These are phyloP conservation scores for Rheum nobile DNA, from an alignment of 148 eudicot genomes.

Conservation along the genomic window DNA sequence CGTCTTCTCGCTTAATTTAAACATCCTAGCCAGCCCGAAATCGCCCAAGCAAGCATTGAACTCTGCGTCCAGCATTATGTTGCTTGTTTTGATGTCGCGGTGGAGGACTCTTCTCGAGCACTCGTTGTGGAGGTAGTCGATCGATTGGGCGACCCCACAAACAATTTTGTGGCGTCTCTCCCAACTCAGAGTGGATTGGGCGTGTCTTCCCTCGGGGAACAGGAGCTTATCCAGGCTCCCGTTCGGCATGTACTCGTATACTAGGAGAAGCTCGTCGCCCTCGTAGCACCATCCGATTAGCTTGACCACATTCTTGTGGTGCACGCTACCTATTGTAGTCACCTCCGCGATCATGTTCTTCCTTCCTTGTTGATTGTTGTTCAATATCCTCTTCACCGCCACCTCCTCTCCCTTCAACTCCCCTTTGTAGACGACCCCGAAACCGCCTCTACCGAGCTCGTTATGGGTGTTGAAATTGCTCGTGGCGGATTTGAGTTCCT, in stretches of 20 bases:
- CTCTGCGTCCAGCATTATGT: slow-evolving; percentile 31
- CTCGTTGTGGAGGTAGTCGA: slow-evolving; percentile 31
- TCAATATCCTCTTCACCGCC: slow-evolving; percentile 27
- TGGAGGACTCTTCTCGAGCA: slow-evolving; percentile 30
- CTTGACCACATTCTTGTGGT: slow-evolving; percentile 34
- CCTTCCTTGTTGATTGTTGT: slow-evolving; percentile 28
- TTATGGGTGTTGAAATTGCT: slow-evolving; percentile 16
- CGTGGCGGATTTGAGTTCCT: slow-evolving; percentile 24
- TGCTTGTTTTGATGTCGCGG: slow-evolving; percentile 37
- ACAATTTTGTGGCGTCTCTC: slow-evolving; percentile 22
- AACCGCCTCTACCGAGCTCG: slow-evolving; percentile 31
- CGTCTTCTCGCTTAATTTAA: slow-evolving; percentile 22
- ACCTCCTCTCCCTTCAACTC: slow-evolving; percentile 13
- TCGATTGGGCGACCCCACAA: slow-evolving; percentile 27
- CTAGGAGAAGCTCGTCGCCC: slow-evolving; percentile 23
- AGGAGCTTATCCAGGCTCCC: slow-evolving; percentile 28
- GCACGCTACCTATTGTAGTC: slow-evolving; percentile 30
- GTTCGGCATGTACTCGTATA: slow-evolving; percentile 35
- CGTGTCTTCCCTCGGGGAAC: background rate
- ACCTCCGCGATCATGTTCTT: slow-evolving; percentile 33
- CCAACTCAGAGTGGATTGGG: slow-evolving; percentile 16
- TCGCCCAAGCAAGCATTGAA: slow-evolving; percentile 34
- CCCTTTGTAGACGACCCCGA: slow-evolving; percentile 27
- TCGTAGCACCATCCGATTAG: slow-evolving; percentile 41
- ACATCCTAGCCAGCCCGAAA: slow-evolving; percentile 36